Evolutionary conservation across 805 yeast genomes (phyloP), one percentile per base, ranked within the genome.

Genomic region (Metschnikowia orientalis): DNA sequence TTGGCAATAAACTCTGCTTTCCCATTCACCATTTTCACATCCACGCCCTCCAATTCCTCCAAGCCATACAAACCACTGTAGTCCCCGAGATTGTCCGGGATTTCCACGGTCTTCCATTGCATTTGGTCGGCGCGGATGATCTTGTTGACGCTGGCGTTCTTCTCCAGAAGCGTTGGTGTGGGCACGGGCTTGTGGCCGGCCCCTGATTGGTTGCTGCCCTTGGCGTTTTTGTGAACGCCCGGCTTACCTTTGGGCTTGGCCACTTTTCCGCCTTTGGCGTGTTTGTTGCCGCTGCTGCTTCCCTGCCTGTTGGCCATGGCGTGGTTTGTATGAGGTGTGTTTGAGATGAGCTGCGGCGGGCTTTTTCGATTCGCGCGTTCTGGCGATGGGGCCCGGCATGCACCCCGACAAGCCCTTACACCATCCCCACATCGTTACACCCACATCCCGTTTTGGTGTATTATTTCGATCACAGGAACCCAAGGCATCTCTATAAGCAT

Each of bases 1-100:
- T 54, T 57, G 10, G 58, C 58, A 7, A 59, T 45, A 48, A 81
- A 82, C 34, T 73, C 73, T 0, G 81, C 78, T 31, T 67, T 61
- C 9, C 95, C 95, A 41, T 84, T 66, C 2, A 77, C 74, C 34
- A 79, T 69, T 39, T 83, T 77, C 5, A 90, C 89, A 49, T 73
- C 89, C 20, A 90, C 97, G 26, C 96, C 97, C 37, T 87, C 96
- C 31, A 92, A 71, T 54, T 90, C 97, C 56, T 90, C 98, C 21
- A 92, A 63, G 0, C 97, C 98, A 54, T 79, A 87, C 48, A 89
- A 81, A 0, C 96, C 96, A 44, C 84, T 89, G 51, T 82, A 85
- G 56, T 87, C 95, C 40, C 79, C 95, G 30, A 85, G 59, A 16
- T 86, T 79, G 42, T 85, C 90, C 4, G 94, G 90, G 32, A 89